Evolutionary conservation across 2,329 filamentous ascomycete genomes (phyloP), one percentile per base, ranked within the genome.

Genomic region (Penicillium sp.): DNA sequence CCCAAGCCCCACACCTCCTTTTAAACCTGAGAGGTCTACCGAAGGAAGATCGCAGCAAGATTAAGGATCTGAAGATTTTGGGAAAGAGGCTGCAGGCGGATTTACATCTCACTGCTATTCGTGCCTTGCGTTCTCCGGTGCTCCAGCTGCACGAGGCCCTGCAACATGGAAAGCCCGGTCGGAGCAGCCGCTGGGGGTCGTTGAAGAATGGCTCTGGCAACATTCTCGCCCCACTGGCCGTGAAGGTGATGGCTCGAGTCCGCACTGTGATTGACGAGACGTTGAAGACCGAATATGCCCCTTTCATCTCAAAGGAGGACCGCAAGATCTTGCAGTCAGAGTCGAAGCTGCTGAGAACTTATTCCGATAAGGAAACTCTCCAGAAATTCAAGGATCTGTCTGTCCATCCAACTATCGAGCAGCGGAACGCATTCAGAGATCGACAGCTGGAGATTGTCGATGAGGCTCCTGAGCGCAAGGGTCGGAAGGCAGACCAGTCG

Each of bases 191-290:
- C 5, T 60, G 63, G 60, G 43, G 43, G 16, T 7, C 40, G 11
- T 6, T 50, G 44, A 36, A 64, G 36, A 40, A 68, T 67, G 49
- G 43, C 36, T 59, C 62, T 24, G 56, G 66, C 3, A 58, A 70
- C 35, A 66, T 78, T 6, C 36, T 58, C 4, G 73, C 69, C 14
- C 31, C 50, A 5, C n/a, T 56, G 9, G 65, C 66, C 22, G 57
- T 67, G 14, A 66, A 66, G 59, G 55, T 68, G 61, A 56, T 73
- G 52, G 56, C 60, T 18, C 66, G 70, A 19, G 69, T 72, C 22
- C 68, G 71, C 40, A 67, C 69, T 40, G 54, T 79, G 54, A 61
- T 75, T n/a, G 74, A 77, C n/a, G 71, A 72, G 18, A 62, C 75
- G 4, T 62, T 75, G 41, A 69, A 71, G 22, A 53, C 64, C 31